Evolutionary conservation across 2,329 filamentous ascomycete species (phyloP), one percentile per base, ranked within the genome.

Genomic region (Fusarium poae): DNA sequence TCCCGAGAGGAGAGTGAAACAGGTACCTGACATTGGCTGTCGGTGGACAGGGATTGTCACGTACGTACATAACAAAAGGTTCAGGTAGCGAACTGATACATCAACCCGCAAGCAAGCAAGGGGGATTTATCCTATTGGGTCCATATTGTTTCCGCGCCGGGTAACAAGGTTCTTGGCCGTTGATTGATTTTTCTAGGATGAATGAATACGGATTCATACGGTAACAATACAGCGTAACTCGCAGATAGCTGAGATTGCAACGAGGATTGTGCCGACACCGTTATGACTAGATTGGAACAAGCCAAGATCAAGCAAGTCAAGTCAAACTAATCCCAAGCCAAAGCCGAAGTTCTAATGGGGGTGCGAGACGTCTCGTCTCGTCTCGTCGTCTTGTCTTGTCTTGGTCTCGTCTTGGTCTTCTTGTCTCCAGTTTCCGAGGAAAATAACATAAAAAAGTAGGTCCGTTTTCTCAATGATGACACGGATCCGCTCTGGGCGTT

Each of bases 401-500:
- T n/a, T n/a, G n/a, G n/a, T n/a, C n/a, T n/a, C n/a, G n/a, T n/a
- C n/a, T n/a, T n/a, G n/a, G 48, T 40, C 48, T 27, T n/a, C 18
- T 25, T 25, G 21, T 35, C 37, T 25, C 29, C 35, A 39, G 35
- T 39, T 20, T 39, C 35, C 20, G 35, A 39, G n/a, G 35, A 39
- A n/a, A 21, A 34, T 34, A 34, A 34, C 32, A 18, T 18, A 12
- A n/a, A 12, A n/a, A 5, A 35, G 18, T 11, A 37, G 34, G 35
- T 43, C 29, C 39, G 48, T 12, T 49, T 49, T 44, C 59, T 40
- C 44, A 45, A 43, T 67, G 62, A 67, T 67, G 49, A 48, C 62
- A 70, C 48, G 62, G 61, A 49, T 65, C 62, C 62, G 54, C 61
- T 54, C 42, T 65, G 42, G 51, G 62, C 61, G 45, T 49, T 51